These are phyloP conservation scores for Bromus sterilis DNA, from an alignment of 176 grass and related monocot genomes.

Conservation along the genomic window DNA sequence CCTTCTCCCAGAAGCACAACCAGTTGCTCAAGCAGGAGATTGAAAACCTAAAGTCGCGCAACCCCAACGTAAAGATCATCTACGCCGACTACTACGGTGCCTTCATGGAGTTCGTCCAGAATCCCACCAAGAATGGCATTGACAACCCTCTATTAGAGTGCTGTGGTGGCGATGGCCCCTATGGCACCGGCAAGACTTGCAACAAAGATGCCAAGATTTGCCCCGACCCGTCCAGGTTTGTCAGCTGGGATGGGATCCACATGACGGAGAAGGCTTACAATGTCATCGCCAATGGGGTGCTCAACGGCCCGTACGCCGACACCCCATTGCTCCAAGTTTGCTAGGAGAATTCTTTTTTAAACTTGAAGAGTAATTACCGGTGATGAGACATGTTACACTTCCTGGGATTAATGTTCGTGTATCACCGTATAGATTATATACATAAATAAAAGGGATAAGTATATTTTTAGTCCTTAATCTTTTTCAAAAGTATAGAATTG, in stretches of 20 bases:
- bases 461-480: too few species aligned
- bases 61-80: conserved; percentile 31
- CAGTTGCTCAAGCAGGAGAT: conserved; percentile 4
- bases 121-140: conserved; percentile 3
- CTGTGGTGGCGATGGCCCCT: conserved; percentile 9
- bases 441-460: too few species aligned
- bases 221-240: background rate
- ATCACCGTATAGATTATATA: too few species aligned
- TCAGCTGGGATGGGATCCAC: conserved; percentile 39
- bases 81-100: conserved; percentile 39
- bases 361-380: background rate
- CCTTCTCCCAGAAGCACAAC: conserved; percentile 34
- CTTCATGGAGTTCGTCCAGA: conserved; percentile 15
- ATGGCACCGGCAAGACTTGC: background rate
- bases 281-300: conserved; percentile 16
- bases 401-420: background rate
- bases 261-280: conserved; percentile 33
- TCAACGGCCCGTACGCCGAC: conserved; percentile 17
- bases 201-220: background rate
- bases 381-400: background rate
- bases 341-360: background rate
- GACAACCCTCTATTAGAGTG: conserved; percentile 13
- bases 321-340: conserved; percentile 1
- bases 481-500: too few species aligned
- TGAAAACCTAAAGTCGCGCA: background rate